Evolutionary conservation across 2,329 filamentous ascomycete species (phyloP).

Genomic region (Ophiostoma perfectum): DNA sequence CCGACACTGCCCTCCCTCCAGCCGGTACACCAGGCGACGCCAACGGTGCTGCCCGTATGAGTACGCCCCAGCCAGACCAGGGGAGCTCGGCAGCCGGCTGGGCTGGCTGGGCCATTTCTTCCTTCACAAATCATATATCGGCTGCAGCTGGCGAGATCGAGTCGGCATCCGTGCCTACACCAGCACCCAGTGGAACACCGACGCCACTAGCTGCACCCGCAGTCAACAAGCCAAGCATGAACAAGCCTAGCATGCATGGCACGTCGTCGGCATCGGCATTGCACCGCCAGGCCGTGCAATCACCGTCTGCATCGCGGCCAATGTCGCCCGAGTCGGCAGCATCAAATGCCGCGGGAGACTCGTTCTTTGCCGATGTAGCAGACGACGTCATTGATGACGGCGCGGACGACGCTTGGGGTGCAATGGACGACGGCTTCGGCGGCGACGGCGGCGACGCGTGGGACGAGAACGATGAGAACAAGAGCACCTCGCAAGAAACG

Average conservation of each 20-base stretch:
- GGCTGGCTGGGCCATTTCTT: slow-evolving; percentile 97
- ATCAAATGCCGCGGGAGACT: slow-evolving; percentile 32
- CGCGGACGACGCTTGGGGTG: slow-evolving; percentile 70
- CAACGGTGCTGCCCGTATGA: slow-evolving; percentile 63
- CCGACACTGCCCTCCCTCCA: slow-evolving; percentile 72
- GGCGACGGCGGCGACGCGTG: slow-evolving; percentile 33
- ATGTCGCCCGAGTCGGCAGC: slow-evolving; percentile 44
- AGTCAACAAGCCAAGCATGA: slow-evolving; percentile 35
- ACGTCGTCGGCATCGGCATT: slow-evolving; percentile 53
- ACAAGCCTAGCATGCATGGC: slow-evolving; percentile 32
- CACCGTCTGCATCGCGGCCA: slow-evolving; percentile 41
- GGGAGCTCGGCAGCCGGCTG: slow-evolving; percentile 50
- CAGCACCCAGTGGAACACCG: slow-evolving; percentile 29
- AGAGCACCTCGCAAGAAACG: slow-evolving; percentile 30
- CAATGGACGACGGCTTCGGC: slow-evolving; percentile 52
- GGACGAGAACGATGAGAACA: slow-evolving; percentile 31
- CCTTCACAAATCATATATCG: slow-evolving; percentile 91
- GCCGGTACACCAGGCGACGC: slow-evolving; percentile 39
- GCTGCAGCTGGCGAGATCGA: slow-evolving; percentile 83
- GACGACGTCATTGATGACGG: slow-evolving; percentile 57
- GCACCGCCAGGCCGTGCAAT: slow-evolving; percentile 54
- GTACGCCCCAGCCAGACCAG: slow-evolving; percentile 62
- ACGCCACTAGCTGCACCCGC: not conserved
- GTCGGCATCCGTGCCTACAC: slow-evolving; percentile 39
- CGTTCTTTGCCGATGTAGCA: slow-evolving; percentile 53